Percentiles rank a stretch among this genome's conserved stretches.
phyloP scores from a whole-genome alignment of 306 rosid genomes.

The Coriaria nepalensis region DNA sequence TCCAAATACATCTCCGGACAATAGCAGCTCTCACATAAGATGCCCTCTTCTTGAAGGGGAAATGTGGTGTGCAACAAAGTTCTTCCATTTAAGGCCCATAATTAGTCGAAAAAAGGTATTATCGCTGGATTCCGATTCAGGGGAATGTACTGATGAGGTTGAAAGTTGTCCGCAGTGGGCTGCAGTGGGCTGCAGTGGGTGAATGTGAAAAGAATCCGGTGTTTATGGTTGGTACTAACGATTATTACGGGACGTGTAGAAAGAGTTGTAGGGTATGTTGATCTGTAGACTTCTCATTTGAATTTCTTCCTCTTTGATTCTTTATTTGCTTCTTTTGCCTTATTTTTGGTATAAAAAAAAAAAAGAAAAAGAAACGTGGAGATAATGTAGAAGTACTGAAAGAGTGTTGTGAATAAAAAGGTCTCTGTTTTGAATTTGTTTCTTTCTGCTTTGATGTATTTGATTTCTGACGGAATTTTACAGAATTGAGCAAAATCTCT shows the following conservation, averaged over 20 bases:
- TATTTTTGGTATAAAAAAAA: too few species aligned
- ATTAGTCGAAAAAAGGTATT: slow-evolving; percentile 15
- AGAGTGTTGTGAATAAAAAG: too few species aligned
- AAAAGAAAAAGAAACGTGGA: too few species aligned
- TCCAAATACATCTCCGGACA: slow-evolving; percentile 44
- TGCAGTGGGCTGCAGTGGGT: slow-evolving; percentile 79
- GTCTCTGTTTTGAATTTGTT: too few species aligned
- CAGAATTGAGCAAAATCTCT: too few species aligned
- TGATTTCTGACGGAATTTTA: too few species aligned
- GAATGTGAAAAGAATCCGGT: slow-evolving; percentile 72
- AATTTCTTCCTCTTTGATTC: not conserved
- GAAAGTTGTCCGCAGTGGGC: slow-evolving; percentile 31
- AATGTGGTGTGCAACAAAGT: slow-evolving; percentile 62
- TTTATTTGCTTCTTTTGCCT: not conserved
- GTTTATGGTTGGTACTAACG: slow-evolving; percentile 80
- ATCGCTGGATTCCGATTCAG: slow-evolving; percentile 14
- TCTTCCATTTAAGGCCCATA: slow-evolving; percentile 34
- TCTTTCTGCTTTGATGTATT: too few species aligned
- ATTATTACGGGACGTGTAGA: slow-evolving; percentile 88
- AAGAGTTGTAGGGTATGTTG: slow-evolving; percentile 69
- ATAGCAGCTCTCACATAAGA: slow-evolving; percentile 46
- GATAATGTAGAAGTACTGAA: too few species aligned
- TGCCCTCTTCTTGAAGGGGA: slow-evolving; percentile 63
- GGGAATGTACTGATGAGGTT: slow-evolving; percentile 55
- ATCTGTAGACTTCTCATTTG: slow-evolving; percentile 5